Evolutionary conservation across 2,329 filamentous ascomycete genomes (phyloP).

Genomic region (Hypoxylon sp.): DNA sequence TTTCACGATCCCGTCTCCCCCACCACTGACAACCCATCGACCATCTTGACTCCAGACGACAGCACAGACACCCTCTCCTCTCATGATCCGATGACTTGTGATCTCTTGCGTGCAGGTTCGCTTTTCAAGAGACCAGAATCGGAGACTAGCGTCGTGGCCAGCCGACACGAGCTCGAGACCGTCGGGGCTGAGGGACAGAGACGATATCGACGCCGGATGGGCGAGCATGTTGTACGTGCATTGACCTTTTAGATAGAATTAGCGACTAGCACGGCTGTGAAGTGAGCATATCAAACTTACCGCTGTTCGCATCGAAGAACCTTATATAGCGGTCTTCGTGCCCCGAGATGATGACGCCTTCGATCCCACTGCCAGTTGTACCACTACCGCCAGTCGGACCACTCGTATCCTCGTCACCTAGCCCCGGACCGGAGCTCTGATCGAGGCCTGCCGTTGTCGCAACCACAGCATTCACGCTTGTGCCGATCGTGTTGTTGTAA

Average conservation of each 20-base stretch:
- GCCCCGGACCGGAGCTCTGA: slow-evolving; percentile 64
- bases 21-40: slow-evolving; percentile 91
- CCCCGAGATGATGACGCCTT: slow-evolving; percentile 93
- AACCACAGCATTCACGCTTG: slow-evolving; percentile 89
- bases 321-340: slow-evolving; percentile 96
- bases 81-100: slow-evolving; percentile 90
- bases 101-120: slow-evolving; percentile 95
- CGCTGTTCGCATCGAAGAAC: slow-evolving; percentile 98
- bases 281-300: slow-evolving; percentile 64
- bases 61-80: slow-evolving; percentile 91
- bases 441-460: slow-evolving; percentile 86
- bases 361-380: slow-evolving; percentile 76
- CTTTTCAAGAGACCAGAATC: slow-evolving; percentile 98
- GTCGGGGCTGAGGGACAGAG: slow-evolving; percentile 89
- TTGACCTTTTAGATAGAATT: slow-evolving; percentile 73
- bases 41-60: slow-evolving; percentile 97
- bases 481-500: slow-evolving; percentile 80
- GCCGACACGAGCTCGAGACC: slow-evolving; percentile 94
- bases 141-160: slow-evolving; percentile 91
- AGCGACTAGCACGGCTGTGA: background rate
- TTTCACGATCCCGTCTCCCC: slow-evolving; percentile 95
- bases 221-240: slow-evolving; percentile 99
- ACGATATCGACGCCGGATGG: slow-evolving; percentile 91
- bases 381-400: slow-evolving; percentile 79
- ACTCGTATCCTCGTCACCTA: slow-evolving; percentile 76